Evolutionary conservation across 192 early-diverging fungal genomes (phyloP).

Genomic region (Rhizoclosmatium globosum): DNA sequence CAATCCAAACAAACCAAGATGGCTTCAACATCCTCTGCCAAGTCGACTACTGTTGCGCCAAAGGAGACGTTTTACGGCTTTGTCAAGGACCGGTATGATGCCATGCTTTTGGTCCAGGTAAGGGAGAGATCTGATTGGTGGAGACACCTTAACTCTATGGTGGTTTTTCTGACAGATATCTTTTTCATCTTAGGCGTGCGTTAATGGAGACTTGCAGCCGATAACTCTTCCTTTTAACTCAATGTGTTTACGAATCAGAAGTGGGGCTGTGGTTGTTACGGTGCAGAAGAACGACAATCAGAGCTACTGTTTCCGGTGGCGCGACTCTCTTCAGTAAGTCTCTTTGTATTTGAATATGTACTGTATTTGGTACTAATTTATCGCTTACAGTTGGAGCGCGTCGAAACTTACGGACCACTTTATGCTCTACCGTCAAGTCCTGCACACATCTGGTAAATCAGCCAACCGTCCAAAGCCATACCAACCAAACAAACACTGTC

Average conservation of each 20-base stretch:
- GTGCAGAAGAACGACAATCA: constrained; percentile 7
- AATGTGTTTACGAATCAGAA: neutral
- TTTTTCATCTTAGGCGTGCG: neutral
- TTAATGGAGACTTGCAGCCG: neutral
- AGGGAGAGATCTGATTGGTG: neutral
- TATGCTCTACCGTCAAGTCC: constrained; percentile 8
- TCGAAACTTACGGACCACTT: constrained; percentile 5
- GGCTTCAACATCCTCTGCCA: too few relatives aligned
- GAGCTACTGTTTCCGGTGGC: neutral
- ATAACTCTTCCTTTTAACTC: constrained; percentile 1
- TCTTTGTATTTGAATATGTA: too few relatives aligned
- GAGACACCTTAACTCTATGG: too few relatives aligned
- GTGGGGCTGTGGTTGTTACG: neutral
- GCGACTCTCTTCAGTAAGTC: neutral
- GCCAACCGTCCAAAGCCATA: neutral
- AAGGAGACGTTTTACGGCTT: constrained; percentile 17
- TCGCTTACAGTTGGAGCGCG: neutral
- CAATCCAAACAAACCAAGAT: too few relatives aligned
- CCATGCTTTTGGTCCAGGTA: constrained; percentile 5
- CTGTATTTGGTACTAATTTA: neutral
- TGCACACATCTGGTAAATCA: neutral
- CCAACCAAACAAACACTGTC: neutral
- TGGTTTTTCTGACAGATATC: neutral
- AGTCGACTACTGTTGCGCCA: neutral
- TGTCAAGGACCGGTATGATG: constrained; percentile 20